A percentile compares a stretch with the other conserved stretches of the same genome.
Evolutionary conservation across 2,329 filamentous ascomycete species (phyloP).

Genomic region (Fusarium sp.): DNA sequence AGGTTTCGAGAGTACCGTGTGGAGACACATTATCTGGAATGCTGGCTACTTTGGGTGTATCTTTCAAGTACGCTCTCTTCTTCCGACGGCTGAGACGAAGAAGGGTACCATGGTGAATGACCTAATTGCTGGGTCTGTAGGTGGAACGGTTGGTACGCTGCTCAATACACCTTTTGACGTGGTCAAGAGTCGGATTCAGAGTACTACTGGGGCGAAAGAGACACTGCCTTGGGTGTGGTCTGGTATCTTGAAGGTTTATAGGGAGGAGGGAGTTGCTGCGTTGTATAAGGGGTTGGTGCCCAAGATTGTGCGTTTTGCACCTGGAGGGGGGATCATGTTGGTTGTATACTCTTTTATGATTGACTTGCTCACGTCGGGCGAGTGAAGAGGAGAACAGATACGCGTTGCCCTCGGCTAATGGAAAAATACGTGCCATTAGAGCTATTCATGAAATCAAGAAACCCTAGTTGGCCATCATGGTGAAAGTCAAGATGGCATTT

Average conservation of each 20-base stretch:
- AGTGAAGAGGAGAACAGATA: not conserved
- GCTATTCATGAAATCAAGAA: not conserved
- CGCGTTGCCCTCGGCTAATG: not conserved
- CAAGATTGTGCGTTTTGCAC: not conserved
- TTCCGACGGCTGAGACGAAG: not conserved
- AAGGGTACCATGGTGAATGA: not conserved
- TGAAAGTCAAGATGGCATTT: not conserved
- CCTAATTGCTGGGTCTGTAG: not conserved
- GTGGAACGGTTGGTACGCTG: not conserved
- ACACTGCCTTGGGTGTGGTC: not conserved
- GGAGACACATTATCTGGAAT: not conserved
- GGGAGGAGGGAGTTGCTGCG: not conserved
- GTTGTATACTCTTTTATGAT: not conserved
- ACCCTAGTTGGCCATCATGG: too few species aligned
- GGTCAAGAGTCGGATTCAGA: not conserved
- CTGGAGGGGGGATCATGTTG: not conserved
- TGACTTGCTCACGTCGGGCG: not conserved
- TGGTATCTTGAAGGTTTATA: not conserved
- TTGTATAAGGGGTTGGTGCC: not conserved
- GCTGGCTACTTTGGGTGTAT: not conserved
- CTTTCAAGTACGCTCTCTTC: not conserved
- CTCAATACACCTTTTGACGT: not conserved
- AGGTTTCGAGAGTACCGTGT: not conserved
- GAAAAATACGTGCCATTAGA: not conserved
- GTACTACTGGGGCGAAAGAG: not conserved